These are phyloP conservation scores for Gossypium mustelinum DNA, from an alignment of 345 rosid species.

Conservation along the genomic window DNA sequence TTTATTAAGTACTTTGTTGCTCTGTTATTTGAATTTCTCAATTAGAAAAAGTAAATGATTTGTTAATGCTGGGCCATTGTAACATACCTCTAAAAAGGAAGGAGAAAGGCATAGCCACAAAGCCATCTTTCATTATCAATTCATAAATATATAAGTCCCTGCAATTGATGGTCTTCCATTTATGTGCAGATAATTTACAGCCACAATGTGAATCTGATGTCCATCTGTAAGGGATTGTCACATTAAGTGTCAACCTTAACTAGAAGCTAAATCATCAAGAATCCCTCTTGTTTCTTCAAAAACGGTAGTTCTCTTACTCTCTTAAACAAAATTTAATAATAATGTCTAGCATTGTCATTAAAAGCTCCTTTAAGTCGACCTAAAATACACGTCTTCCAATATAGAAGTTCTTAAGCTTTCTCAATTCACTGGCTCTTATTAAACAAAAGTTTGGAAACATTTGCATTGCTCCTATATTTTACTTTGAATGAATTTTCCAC, in stretches of 20 bases:
- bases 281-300: neutral
- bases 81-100: too few relatives aligned
- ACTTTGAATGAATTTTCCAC: neutral
- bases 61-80: neutral
- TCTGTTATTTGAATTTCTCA: neutral
- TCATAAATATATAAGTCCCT: neutral
- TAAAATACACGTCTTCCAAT: neutral
- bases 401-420: conserved; percentile 5
- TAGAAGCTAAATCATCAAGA: neutral
- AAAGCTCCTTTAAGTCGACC: neutral
- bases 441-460: neutral
- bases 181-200: neutral
- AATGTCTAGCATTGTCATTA: neutral
- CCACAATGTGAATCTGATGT: conserved; percentile 3
- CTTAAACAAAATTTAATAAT: neutral
- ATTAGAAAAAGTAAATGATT: neutral
- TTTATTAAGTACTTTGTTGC: neutral
- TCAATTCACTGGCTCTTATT: neutral
- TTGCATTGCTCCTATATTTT: neutral
- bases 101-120: neutral
- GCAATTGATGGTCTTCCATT: neutral
- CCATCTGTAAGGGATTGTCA: conserved; percentile 1
- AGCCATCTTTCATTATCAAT: neutral
- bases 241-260: neutral
- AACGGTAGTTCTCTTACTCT: neutral